Conservation (phyloP, 1,139 yeast species). For the Hyphopichia wangnamkhiaoensis region DNA sequence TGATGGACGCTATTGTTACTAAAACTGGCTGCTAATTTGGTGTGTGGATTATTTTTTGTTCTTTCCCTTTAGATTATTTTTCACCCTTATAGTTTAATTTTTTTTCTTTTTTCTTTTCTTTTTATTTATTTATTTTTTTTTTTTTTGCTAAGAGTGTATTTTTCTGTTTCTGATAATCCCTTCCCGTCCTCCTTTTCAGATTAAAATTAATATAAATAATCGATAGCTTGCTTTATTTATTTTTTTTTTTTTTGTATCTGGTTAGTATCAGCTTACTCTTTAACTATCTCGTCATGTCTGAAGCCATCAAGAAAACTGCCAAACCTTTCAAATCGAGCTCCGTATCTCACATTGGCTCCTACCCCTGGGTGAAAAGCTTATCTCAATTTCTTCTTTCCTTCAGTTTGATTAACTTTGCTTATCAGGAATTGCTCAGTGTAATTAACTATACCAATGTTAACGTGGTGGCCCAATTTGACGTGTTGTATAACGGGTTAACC, state of each 20-base stretch:
- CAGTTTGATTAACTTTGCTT: constrained; percentile 22
- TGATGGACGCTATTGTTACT: too few species aligned
- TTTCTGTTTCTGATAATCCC: too few species aligned
- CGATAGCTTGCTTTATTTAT: too few species aligned
- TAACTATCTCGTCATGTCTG: constrained; percentile 11
- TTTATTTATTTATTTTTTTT: too few species aligned
- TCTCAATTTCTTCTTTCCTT: constrained; percentile 27
- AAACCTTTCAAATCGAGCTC: constrained; percentile 33
- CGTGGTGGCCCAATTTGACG: constrained; percentile 23
- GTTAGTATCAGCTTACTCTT: too few species aligned
- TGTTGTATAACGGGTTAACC: constrained; percentile 24
- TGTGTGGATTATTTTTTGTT: neutral
- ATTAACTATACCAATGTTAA: constrained; percentile 22
- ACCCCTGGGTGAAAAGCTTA: constrained; percentile 27
- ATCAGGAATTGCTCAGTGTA: constrained; percentile 20
- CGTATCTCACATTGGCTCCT: constrained; percentile 34
- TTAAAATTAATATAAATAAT: too few species aligned
- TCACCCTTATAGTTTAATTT: neutral
- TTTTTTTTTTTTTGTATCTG: too few species aligned
- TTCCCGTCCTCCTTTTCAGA: too few species aligned
- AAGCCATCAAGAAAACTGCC: neutral
- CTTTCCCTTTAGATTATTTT: neutral
- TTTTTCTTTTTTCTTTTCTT: neutral
- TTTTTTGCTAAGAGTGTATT: too few species aligned
- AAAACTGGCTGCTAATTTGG: neutral